Base-by-base conservation (phyloP, 2,329 filamentous ascomycete species). In the Exophiala xenobiotica region DNA sequence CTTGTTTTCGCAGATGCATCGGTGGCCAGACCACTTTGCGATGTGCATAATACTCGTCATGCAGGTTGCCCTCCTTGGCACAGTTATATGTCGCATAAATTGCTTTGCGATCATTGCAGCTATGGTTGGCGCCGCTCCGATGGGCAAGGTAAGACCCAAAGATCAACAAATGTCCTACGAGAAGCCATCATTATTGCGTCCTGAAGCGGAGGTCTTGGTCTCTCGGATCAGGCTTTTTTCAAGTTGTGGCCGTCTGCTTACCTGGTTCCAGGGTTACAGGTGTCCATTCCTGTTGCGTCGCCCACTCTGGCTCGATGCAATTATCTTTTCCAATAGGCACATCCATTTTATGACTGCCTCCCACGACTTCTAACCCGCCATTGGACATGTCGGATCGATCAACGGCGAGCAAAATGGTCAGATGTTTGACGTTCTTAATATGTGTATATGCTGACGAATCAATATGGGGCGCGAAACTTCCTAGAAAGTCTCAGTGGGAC, bases 41-140 rank as follows among this genome's bases (percentile, higher is more conserved):
- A 57, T 74, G 69, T 7, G 56, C 58, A 58, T 74, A 75, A 57
- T 74, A 75, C 42, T 65, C 61, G 51, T 70, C 67, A 53, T 71
- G 70, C n/a, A 74, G 57, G 53, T 72, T 66, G 1, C 72, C 72
- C 46, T 74, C 72, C 1, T 56, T 54, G 4, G 62, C 62, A 41
- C 64, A 66, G 49, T 74, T 71, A 55, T 74, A 74, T 0, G 72
- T 74, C 2, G 71, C 70, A 53, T 74, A 74, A 19, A 74, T 64
- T 6, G 70, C 71, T 35, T 65, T 64, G 1, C 72, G 64, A 38
- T 70, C 62, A 45, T 63, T 64, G 1, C 39, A 51, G 45, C 69
- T 72, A 12, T 51, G 56, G 49, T 73, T 72, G 23, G 63, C 49
- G 9, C 64, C 67, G 42, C 65, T 69, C 3, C 69, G 64, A 56